Base-by-base conservation (phyloP, 768 basidiomycete species). In the Suillus plorans region DNA sequence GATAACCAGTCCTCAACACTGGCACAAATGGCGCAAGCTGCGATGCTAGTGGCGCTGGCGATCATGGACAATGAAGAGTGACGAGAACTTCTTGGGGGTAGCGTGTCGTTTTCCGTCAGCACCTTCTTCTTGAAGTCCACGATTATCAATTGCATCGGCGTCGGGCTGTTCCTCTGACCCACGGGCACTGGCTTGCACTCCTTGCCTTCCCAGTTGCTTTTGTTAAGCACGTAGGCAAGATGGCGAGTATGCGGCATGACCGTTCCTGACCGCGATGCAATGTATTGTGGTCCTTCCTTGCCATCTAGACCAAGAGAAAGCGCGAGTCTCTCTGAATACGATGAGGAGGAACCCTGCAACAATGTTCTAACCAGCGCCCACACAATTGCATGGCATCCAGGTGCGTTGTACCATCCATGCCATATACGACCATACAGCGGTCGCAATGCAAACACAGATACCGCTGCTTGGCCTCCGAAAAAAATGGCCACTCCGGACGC, bases 201-300 rank as follows among this genome's bases (percentile, higher is more conserved):
- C 67, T 28, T 2, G 28, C 67, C 68, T 58, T 41, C 39, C 59
- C 59, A 28, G 25, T 45, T 60, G 22, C 41, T 25, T 14, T 42
- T 60, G 5, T 39, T 37, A 22, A 42, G 89, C 80, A 77, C 90
- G 86, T 52, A 76, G 80, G 28, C 91, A 87, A 70, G 83, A 73
- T 20, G 86, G 78, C 61, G 84, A 80, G 71, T 84, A 80, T 42
- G 76, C 70, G n/a, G 75, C 1, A 77, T 69, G 73, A 65, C 79
- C 81, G 67, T 91, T 73, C 74, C 90, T 82, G 56, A 94, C 76
- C 31, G 86, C 68, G 91, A 88, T 0, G 90, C 86, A 65, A 91
- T 86, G 75, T 84, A 94, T 70, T 91, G 93, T 57, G 91, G 91
- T 1, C 76, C 76, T 13, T 60, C 65, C 57, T 34, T 57, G 4